Evolutionary conservation across 306 rosid genomes (phyloP).

Genomic region (Delonix regia): DNA sequence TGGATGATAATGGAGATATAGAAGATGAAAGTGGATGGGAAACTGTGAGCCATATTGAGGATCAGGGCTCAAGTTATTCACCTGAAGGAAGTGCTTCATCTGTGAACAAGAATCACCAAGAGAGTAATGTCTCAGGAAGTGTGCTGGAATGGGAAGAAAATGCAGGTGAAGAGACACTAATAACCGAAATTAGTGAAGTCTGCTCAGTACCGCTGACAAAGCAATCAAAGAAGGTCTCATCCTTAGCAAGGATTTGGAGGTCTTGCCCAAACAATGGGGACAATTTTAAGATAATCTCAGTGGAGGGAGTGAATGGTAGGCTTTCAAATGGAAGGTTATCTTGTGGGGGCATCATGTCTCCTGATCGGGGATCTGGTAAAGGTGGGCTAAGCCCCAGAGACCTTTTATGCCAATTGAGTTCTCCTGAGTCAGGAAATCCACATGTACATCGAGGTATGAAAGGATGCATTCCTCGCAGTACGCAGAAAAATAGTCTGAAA

Average conservation of each 20-base stretch:
- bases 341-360: conserved; percentile 60
- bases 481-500: conserved; percentile 82
- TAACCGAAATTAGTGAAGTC: conserved; percentile 79
- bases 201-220: conserved; percentile 62
- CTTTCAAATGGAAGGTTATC: conserved; percentile 79
- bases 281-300: conserved; percentile 64
- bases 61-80: conserved; percentile 86
- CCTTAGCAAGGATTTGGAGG: conserved; percentile 80
- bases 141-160: conserved; percentile 76
- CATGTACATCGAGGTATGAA: conserved; percentile 68
- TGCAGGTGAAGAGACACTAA: conserved; percentile 60
- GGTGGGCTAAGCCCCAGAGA: conserved; percentile 74
- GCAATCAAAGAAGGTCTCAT: conserved; percentile 74
- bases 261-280: conserved; percentile 75
- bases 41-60: conserved; percentile 87
- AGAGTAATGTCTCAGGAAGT: conserved; percentile 62
- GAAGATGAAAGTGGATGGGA: conserved; percentile 99
- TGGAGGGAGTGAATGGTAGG: conserved; percentile 70
- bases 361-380: conserved; percentile 61
- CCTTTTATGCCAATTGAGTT: conserved; percentile 67
- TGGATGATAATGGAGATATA: conserved; percentile 62
- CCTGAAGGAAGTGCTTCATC: conserved; percentile 73
- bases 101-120: conserved; percentile 59
- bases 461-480: conserved; percentile 75
- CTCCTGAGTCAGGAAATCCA: conserved; percentile 64